Evolutionary conservation across 2,329 filamentous ascomycete species (phyloP).

Genomic region (Microdochium bolleyi): DNA sequence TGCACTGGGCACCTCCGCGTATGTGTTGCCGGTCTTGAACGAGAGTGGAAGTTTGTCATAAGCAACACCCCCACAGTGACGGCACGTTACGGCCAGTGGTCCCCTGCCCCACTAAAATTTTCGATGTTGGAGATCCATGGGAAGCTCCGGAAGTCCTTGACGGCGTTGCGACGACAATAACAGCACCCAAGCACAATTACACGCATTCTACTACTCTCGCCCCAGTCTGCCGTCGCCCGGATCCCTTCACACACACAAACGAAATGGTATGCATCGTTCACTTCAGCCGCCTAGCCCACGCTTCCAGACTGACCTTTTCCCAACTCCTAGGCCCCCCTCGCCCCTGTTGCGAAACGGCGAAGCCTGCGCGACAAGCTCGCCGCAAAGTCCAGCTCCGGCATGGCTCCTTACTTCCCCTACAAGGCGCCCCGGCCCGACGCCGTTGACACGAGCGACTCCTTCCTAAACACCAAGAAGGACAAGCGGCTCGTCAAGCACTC

Average conservation of each 20-base stretch:
- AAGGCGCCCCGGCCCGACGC: slow-evolving; percentile 44
- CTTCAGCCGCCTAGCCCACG: neutral
- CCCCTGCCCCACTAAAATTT: neutral
- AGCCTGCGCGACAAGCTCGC: slow-evolving; percentile 49
- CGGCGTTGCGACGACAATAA: neutral
- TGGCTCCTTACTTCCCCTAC: slow-evolving; percentile 35
- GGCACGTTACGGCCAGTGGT: neutral
- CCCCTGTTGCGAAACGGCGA: slow-evolving; percentile 39
- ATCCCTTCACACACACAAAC: neutral
- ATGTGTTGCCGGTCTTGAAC: too few species aligned
- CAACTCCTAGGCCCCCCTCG: slow-evolving; percentile 26
- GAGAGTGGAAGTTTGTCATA: too few species aligned
- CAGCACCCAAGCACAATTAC: neutral
- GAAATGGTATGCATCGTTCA: neutral
- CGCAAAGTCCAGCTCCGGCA: slow-evolving; percentile 36
- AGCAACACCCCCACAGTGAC: neutral
- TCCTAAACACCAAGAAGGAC: slow-evolving; percentile 70
- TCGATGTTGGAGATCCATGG: neutral
- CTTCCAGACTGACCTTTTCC: neutral
- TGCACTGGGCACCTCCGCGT: too few species aligned
- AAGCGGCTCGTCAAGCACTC: slow-evolving; percentile 79
- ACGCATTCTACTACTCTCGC: too few species aligned
- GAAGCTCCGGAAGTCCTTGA: neutral
- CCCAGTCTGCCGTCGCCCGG: neutral
- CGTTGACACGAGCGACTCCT: slow-evolving; percentile 40